These are phyloP conservation scores for Eimeria maxima DNA, from an alignment of 169 alveolate genomes.

Conservation along the genomic window DNA sequence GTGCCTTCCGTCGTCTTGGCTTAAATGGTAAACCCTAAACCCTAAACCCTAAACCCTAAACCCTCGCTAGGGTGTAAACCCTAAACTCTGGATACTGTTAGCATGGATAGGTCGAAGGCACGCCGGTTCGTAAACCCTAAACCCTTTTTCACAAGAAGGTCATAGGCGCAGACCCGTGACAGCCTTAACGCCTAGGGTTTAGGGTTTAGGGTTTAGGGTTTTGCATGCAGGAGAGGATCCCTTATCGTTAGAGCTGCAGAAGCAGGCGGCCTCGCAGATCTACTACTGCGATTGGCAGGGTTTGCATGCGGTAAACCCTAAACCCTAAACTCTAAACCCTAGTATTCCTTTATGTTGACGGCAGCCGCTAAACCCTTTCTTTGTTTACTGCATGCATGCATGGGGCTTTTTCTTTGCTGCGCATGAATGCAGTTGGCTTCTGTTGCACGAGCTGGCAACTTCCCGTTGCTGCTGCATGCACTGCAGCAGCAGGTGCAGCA, in stretches of 20 bases:
- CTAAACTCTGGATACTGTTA: background rate
- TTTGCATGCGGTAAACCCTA: constrained; percentile 25
- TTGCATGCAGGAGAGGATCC: background rate
- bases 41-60: constrained; percentile 18
- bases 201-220: constrained; percentile 43
- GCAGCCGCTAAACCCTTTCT: background rate
- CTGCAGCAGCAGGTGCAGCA: constrained; percentile 46
- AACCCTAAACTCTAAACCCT: constrained; percentile 13
- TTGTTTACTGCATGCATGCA: background rate
- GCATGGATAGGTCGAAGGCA: too few relatives aligned
- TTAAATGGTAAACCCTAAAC: background rate
- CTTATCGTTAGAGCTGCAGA: background rate
- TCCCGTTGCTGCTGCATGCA: constrained; percentile 34
- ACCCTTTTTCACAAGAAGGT: too few relatives aligned
- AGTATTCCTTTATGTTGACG: background rate
- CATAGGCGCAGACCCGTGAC: too few relatives aligned
- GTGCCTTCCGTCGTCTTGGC: constrained; percentile 20
- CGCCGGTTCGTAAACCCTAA: background rate
- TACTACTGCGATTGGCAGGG: constrained; percentile 25
- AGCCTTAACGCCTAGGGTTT: constrained; percentile 1
- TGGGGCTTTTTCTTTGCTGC: background rate
- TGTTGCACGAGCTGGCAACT: background rate
- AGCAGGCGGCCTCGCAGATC: constrained; percentile 42
- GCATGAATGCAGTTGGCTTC: constrained; percentile 36
- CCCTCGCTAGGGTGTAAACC: too few relatives aligned